Conservation (phyloP, 2,329 filamentous ascomycete species). For the Fusarium drepaniforme region DNA sequence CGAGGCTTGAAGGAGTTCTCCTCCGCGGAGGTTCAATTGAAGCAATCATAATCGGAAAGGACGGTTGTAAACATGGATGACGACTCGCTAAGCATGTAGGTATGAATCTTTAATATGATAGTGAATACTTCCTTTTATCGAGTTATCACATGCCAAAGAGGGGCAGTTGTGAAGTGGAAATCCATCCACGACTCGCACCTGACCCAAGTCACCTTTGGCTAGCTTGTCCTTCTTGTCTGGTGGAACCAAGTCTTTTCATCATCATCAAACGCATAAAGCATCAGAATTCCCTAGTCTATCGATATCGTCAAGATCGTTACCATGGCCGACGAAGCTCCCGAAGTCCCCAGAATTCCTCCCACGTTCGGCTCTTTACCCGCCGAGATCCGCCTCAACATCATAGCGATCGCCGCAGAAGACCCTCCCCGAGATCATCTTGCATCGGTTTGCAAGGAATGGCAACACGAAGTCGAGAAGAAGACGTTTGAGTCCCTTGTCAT, state of each 20-base stretch:
- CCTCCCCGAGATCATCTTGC: neutral
- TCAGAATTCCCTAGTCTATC: neutral
- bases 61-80: neutral
- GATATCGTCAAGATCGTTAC: neutral
- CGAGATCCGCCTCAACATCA: neutral
- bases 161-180: neutral
- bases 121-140: neutral
- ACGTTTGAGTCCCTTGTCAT: neutral
- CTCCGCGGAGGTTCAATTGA: neutral
- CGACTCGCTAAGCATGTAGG: no score
- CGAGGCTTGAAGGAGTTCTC: neutral
- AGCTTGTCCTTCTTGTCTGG: neutral
- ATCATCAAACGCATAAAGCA: neutral
- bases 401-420: neutral
- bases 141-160: neutral
- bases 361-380: neutral
- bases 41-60: neutral
- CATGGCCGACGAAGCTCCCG: neutral
- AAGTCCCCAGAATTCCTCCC: neutral
- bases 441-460: neutral
- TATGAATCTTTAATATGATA: neutral
- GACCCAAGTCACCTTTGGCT: neutral
- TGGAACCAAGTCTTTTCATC: neutral
- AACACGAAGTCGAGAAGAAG: neutral
- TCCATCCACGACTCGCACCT: neutral